phyloP scores from a whole-genome alignment of 1,284 basidiomycete genomes.

The Ganoderma multipileum region DNA sequence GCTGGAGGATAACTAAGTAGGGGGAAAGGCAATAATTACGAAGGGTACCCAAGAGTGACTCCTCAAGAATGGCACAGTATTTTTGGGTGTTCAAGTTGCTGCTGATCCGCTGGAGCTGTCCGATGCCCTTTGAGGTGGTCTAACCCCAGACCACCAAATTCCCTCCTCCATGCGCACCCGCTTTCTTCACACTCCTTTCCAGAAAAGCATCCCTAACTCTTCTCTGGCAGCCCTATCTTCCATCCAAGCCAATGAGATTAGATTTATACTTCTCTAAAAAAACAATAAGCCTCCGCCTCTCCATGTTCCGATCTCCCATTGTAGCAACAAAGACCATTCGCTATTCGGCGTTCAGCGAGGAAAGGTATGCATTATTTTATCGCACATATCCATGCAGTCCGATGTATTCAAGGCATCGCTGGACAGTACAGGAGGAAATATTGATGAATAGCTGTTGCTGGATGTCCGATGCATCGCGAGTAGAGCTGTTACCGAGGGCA shows the following conservation, averaged over 20 bases:
- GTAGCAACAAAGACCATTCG: slow-evolving; percentile 3
- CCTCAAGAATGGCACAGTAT: slow-evolving; percentile 39
- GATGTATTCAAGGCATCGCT: slow-evolving; percentile 1
- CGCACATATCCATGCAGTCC: slow-evolving; percentile 7
- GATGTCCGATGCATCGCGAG: slow-evolving; percentile 5
- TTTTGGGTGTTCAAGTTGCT: slow-evolving; percentile 6
- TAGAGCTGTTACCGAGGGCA: background rate
- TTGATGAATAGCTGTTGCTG: background rate
- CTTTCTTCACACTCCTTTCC: slow-evolving; percentile 9
- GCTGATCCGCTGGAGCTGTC: slow-evolving; percentile 11
- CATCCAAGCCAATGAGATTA: slow-evolving; percentile 21
- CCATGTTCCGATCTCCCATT: background rate
- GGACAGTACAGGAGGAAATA: slow-evolving; percentile 6
- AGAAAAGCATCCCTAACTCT: slow-evolving; percentile 12
- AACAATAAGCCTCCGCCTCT: slow-evolving; percentile 3
- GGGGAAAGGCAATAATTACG: slow-evolving; percentile 25
- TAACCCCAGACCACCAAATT: slow-evolving; percentile 20
- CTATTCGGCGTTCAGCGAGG: background rate
- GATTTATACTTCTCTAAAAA: slow-evolving; percentile 15
- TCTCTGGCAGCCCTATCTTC: slow-evolving; percentile 14
- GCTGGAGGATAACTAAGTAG: slow-evolving; percentile 36
- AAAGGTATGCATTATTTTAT: slow-evolving; percentile 9
- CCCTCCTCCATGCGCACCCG: slow-evolving; percentile 9
- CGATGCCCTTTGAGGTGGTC: slow-evolving; percentile 5
- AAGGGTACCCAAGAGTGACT: slow-evolving; percentile 38